Percentiles rank a stretch among this genome's conserved stretches.
These are phyloP conservation scores for Scorias spongiosa DNA, from an alignment of 2,329 filamentous ascomycete species.

Conservation along the genomic window DNA sequence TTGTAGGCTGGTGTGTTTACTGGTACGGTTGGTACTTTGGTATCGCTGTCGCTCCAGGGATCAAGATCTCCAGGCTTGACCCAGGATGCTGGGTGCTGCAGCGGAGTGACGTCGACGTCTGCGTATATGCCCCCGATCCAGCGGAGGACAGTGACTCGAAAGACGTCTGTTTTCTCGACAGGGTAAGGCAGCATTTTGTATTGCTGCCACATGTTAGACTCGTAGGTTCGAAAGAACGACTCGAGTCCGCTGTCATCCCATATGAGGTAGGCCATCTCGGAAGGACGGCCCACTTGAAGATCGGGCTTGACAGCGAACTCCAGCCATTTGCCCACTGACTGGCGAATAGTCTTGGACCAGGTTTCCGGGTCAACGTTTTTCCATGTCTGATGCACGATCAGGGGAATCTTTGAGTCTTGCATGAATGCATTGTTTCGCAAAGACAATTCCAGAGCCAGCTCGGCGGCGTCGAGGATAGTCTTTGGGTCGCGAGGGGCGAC, in stretches of 20 bases:
- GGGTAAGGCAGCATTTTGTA: slow-evolving; percentile 3
- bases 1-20: background rate
- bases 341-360: background rate
- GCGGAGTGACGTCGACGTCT: background rate
- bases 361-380: slow-evolving; percentile 1
- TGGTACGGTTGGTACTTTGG: background rate
- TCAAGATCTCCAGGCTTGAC: background rate
- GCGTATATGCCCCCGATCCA: slow-evolving; percentile 4
- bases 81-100: background rate
- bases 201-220: background rate
- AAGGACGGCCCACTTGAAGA: background rate
- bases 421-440: slow-evolving; percentile 2
- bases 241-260: slow-evolving; percentile 3
- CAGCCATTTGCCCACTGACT: background rate
- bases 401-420: slow-evolving; percentile 1
- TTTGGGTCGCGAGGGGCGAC: background rate
- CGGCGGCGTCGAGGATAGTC: slow-evolving; percentile 2
- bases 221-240: slow-evolving; percentile 1
- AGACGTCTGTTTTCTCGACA: slow-evolving; percentile 3
- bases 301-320: background rate
- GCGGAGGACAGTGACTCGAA: slow-evolving; percentile 1
- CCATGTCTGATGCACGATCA: slow-evolving; percentile 3
- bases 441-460: slow-evolving; percentile 1
- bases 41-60: background rate
- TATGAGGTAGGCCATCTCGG: slow-evolving; percentile 4